Conservation (phyloP, 352 stramenopile species). For the Peronospora destructor region DNA sequence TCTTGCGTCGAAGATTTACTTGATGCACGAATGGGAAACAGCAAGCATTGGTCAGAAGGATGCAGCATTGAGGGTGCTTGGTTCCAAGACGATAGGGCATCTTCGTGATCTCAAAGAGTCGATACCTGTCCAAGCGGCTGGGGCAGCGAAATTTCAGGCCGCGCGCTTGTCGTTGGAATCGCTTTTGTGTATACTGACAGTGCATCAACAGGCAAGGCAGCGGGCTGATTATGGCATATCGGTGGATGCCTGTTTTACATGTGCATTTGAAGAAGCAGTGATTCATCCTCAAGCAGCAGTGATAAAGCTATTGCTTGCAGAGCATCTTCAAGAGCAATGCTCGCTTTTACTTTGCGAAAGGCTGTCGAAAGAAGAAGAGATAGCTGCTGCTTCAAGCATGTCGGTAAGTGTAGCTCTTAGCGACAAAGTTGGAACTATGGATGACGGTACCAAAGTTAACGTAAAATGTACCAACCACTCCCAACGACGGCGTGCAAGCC, state of each 20-base stretch:
- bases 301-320: conserved; percentile 59
- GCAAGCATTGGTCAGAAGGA: conserved; percentile 14
- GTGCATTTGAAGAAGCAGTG: conserved; percentile 35
- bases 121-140: not conserved
- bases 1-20: conserved; percentile 41
- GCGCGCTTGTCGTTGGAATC: conserved; percentile 21
- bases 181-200: conserved; percentile 16
- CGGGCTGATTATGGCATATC: not conserved
- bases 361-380: conserved; percentile 37
- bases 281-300: conserved; percentile 42
- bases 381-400: not conserved
- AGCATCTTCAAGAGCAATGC: conserved; percentile 67
- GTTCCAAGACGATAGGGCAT: conserved; percentile 16
- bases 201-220: conserved; percentile 10
- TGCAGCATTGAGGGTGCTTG: conserved; percentile 17
- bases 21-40: conserved; percentile 43
- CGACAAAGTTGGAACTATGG: not conserved
- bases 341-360: conserved; percentile 57
- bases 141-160: conserved; percentile 7
- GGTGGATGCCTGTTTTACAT: conserved; percentile 39
- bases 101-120: conserved; percentile 17
- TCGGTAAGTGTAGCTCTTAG: not conserved
- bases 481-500: conserved; percentile 48
- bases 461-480: conserved; percentile 31
- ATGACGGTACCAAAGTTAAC: not conserved